Base-by-base conservation (phyloP, 345 rosid genomes). In the Aurinia saxatilis region DNA sequence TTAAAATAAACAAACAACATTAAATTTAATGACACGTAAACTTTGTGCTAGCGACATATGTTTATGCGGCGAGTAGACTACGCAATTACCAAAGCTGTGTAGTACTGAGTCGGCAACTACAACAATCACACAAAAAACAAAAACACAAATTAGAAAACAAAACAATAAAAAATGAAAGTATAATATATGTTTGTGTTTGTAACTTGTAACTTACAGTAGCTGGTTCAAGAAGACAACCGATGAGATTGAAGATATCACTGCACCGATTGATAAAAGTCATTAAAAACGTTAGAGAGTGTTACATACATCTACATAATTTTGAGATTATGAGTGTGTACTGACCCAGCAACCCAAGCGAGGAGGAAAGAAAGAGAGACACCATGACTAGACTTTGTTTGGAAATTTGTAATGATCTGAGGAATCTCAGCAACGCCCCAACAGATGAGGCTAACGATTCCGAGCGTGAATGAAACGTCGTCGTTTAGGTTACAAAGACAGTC, bases 311-410 rank as follows among this genome's bases (percentile, higher is more conserved):
- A 21, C 25, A 21, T 1, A 21, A 21, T n/a, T n/a, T n/a, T n/a
- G 25, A 21, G 9, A 57, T n/a, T n/a, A n/a, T 27, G 60, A 41
- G 50, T 12, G 27, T 38, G 47, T 56, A 67, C 83, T 35, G 53
- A 91, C 96, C 99, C 99, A 7, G 90, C 91, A 57, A 93, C 81
- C 97, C 99, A 93, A 70, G 99, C 87, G 59, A 90, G 87, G 66
- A 92, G 97, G 68, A 92, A 92, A 18, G 78, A 56, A 7, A 90
- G 91, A 30, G 97, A 92, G 58, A 92, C 97, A 10, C 97, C 99
- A 51, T 92, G 96, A 85, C 87, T 85, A 36, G 97, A 92, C 71
- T 92, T 92, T 55, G 95, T 68, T 55, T 70, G 83, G 75, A 89
- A 92, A 77, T 92, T 92, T 71, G 95, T 92, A 71, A 92, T 67